Conservation (phyloP, 2,329 filamentous ascomycete genomes). For the Lojkania enalia region DNA sequence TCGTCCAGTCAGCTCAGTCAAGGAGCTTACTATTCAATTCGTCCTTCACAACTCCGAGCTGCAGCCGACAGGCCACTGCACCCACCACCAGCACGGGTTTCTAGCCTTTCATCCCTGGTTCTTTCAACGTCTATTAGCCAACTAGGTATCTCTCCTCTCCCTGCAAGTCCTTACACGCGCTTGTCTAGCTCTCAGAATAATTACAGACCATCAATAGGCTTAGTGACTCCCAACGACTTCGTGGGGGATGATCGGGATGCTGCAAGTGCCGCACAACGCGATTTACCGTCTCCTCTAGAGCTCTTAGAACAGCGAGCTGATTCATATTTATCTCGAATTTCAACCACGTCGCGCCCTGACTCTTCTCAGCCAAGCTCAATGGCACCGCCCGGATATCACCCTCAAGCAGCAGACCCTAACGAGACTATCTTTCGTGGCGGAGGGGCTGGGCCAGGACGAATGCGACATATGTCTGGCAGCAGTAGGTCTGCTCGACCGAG, state of each 20-base stretch:
- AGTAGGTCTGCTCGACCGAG: constrained; percentile 1
- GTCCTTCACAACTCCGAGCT: constrained; percentile 16
- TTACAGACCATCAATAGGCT: constrained; percentile 8
- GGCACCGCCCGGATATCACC: constrained; percentile 3
- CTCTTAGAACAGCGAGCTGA: constrained; percentile 25
- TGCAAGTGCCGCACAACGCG: constrained; percentile 19
- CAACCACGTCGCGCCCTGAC: constrained; percentile 3
- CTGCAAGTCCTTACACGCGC: constrained; percentile 28
- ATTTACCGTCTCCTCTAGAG: constrained; percentile 33
- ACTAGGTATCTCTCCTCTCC: constrained; percentile 19
- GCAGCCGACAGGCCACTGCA: constrained; percentile 3
- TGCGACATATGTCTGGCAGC: constrained; percentile 11
- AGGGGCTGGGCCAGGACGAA: constrained; percentile 2
- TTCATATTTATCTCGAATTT: constrained; percentile 15
- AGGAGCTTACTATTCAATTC: constrained; percentile 28
- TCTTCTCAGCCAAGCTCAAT: constrained; percentile 5
- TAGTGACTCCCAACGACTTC: constrained; percentile 12
- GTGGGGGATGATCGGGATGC: constrained; percentile 19
- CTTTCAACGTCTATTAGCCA: constrained; percentile 8
- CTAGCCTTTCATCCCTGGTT: constrained; percentile 20
- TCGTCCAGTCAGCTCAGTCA: constrained; percentile 18
- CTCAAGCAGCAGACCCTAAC: constrained; percentile 5
- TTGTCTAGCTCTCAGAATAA: constrained; percentile 4
- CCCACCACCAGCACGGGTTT: constrained; percentile 10
- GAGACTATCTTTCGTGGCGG: neutral